Evolutionary conservation across 768 basidiomycete species (phyloP).

Genomic region (Psilocybe sp.): DNA sequence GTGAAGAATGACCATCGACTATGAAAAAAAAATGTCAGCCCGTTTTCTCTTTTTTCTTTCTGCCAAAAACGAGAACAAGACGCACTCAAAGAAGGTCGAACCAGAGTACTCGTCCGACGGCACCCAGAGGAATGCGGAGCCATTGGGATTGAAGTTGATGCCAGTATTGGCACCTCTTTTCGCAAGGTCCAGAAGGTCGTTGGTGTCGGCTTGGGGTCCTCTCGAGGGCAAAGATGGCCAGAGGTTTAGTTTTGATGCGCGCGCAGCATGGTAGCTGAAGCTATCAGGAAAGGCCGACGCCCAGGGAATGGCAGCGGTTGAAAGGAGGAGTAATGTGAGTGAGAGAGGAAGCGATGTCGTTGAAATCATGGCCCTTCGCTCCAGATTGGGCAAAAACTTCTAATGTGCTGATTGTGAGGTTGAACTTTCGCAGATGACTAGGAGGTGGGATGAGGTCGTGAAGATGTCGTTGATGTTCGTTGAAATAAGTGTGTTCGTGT

Average conservation of each 20-base stretch:
- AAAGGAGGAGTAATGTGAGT: too few species aligned
- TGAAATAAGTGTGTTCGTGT: background rate
- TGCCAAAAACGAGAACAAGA: constrained; percentile 1
- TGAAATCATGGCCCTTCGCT: background rate
- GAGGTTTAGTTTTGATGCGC: background rate
- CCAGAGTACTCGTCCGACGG: constrained; percentile 65
- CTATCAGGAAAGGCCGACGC: too few species aligned
- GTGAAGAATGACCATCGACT: constrained; percentile 63
- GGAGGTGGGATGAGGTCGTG: background rate
- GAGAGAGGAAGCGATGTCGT: too few species aligned
- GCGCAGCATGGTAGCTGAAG: too few species aligned
- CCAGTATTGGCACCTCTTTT: constrained; percentile 6
- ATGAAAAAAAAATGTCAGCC: constrained; percentile 7
- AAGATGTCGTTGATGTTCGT: background rate
- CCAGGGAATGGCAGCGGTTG: too few species aligned
- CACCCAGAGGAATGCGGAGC: constrained; percentile 61
- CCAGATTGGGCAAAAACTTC: background rate
- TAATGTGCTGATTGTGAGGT: background rate
- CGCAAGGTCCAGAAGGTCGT: background rate
- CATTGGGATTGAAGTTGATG: constrained; percentile 44
- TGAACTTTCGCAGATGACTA: background rate
- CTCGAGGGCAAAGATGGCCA: background rate
- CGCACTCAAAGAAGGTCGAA: constrained; percentile 67
- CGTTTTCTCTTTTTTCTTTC: background rate
- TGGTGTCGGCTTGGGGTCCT: background rate